These are phyloP conservation scores for Wallacemonas collosoma DNA, from an alignment of 208 protist genomes.

Conservation along the genomic window DNA sequence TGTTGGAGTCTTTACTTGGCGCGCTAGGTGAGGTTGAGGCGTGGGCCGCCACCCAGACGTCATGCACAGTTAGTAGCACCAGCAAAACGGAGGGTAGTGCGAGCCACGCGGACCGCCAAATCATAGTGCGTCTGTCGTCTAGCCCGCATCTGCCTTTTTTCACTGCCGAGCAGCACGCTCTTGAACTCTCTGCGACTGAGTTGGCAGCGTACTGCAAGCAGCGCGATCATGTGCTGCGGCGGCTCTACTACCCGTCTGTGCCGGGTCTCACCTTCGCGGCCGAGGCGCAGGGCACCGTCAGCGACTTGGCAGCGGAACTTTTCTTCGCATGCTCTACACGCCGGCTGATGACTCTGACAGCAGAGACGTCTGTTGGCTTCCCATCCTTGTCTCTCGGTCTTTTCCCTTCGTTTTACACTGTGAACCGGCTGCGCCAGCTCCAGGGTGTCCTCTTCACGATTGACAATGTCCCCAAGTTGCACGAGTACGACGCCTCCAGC, in stretches of 20 bases:
- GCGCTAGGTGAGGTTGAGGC: constrained; percentile 25
- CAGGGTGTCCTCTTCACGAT: constrained; percentile 33
- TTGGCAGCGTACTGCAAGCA: constrained; percentile 37
- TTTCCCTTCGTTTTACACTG: constrained; percentile 34
- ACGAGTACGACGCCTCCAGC: constrained; percentile 36
- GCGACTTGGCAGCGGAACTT: constrained; percentile 77
- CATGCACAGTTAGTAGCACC: not conserved
- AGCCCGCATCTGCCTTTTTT: constrained; percentile 43
- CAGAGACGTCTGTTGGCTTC: constrained; percentile 36
- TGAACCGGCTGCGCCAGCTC: constrained; percentile 27
- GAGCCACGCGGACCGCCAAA: not conserved
- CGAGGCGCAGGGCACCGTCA: constrained; percentile 30
- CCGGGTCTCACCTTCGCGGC: constrained; percentile 35
- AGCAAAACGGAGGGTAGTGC: constrained; percentile 4
- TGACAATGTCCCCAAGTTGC: constrained; percentile 39
- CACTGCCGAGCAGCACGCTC: constrained; percentile 28
- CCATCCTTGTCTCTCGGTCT: constrained; percentile 37
- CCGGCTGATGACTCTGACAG: constrained; percentile 6
- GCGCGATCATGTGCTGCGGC: constrained; percentile 38
- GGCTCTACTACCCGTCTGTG: constrained; percentile 34
- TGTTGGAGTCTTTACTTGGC: constrained; percentile 14
- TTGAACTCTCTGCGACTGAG: constrained; percentile 48
- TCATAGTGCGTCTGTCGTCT: not conserved
- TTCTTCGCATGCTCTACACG: constrained; percentile 72
- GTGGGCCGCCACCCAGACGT: not conserved